Evolutionary conservation across 805 yeast species (phyloP).

Genomic region (Saccharomyces eubayanus): DNA sequence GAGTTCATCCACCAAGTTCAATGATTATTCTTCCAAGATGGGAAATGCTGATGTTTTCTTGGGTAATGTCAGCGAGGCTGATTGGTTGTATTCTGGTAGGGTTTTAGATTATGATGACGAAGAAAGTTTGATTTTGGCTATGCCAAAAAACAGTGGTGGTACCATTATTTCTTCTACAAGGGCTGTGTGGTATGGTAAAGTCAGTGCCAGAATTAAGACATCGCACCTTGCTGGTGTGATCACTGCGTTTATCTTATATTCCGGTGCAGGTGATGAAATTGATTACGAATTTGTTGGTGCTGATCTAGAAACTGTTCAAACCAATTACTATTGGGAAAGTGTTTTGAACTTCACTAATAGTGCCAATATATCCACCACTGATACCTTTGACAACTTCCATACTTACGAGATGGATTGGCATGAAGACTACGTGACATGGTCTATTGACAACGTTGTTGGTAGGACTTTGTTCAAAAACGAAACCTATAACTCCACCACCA

Average conservation of each 20-base stretch:
- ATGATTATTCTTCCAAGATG: conserved; percentile 29
- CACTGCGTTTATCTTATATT: conserved; percentile 70
- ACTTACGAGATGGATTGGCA: conserved; percentile 74
- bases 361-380: conserved; percentile 30
- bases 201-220: conserved; percentile 59
- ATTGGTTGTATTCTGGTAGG: conserved; percentile 62
- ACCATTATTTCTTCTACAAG: conserved; percentile 72
- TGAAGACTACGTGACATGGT: conserved; percentile 64
- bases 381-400: conserved; percentile 65
- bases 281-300: conserved; percentile 84
- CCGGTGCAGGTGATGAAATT: conserved; percentile 84
- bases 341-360: conserved; percentile 58
- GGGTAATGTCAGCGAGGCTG: conserved; percentile 61
- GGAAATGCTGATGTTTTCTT: conserved; percentile 38
- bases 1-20: conserved; percentile 38
- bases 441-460: conserved; percentile 55
- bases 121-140: conserved; percentile 54
- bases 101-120: conserved; percentile 42
- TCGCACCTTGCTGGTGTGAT: conserved; percentile 76
- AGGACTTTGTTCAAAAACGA: conserved; percentile 57
- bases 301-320: conserved; percentile 56
- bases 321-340: conserved; percentile 78
- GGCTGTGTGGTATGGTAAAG: conserved; percentile 83
- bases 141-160: conserved; percentile 72
- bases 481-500: conserved; percentile 56